Evolutionary conservation across 371 early-diverging fungal genomes (phyloP).

Genomic region (Lichtheimia ramosa): DNA sequence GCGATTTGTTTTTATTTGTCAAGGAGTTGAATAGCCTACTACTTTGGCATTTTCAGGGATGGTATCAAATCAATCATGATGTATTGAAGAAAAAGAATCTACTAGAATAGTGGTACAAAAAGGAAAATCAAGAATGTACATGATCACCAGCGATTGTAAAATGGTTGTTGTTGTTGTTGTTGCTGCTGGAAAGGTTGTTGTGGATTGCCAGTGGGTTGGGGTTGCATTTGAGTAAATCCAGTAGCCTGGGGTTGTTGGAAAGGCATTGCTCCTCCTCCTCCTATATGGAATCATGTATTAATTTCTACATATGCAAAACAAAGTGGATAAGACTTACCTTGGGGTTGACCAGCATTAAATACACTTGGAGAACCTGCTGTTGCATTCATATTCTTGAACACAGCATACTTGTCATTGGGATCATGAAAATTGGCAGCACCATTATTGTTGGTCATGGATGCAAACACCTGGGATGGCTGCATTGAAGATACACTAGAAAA

Average conservation of each 20-base stretch:
- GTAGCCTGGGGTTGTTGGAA: slow-evolving; percentile 17
- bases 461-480: slow-evolving; percentile 26
- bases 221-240: slow-evolving; percentile 15
- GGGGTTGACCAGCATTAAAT: slow-evolving; percentile 24
- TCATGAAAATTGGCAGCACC: slow-evolving; percentile 8
- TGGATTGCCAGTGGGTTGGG: slow-evolving; percentile 1
- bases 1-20: too few relatives aligned
- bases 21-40: too few relatives aligned
- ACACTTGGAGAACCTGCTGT: slow-evolving; percentile 31
- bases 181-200: slow-evolving; percentile 18
- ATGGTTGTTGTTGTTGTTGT: slow-evolving; percentile 22
- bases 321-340: not conserved
- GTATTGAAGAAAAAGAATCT: too few relatives aligned
- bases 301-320: too few relatives aligned
- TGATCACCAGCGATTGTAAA: slow-evolving; percentile 25
- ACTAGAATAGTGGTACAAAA: not conserved
- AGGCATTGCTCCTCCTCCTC: not conserved
- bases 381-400: slow-evolving; percentile 35
- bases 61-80: too few relatives aligned
- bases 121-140: not conserved
- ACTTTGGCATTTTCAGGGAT: too few relatives aligned
- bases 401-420: slow-evolving; percentile 42
- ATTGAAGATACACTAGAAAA: slow-evolving; percentile 8
- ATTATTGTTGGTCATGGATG: slow-evolving; percentile 15
- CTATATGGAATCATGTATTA: too few relatives aligned